Percentiles rank a stretch among this genome's conserved stretches.
phyloP scores from a whole-genome alignment of 768 basidiomycete genomes.

The Plicaturopsis crispa region DNA sequence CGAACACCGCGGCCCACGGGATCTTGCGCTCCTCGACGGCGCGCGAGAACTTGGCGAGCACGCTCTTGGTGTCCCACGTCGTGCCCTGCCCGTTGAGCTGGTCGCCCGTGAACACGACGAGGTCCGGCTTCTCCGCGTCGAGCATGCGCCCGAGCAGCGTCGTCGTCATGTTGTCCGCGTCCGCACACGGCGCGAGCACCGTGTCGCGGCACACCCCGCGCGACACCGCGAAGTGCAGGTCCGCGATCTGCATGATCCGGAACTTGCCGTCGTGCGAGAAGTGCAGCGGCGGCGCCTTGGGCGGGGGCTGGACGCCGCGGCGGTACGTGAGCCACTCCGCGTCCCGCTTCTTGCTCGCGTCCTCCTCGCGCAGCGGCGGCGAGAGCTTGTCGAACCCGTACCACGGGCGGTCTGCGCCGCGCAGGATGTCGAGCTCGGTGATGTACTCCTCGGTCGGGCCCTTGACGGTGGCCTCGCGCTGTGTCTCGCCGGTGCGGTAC shows the following conservation, averaged over 20 bases:
- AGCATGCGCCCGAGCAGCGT: conserved; percentile 64
- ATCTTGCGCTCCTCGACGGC: conserved; percentile 69
- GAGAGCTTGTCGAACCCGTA: conserved; percentile 77
- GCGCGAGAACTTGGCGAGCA: conserved; percentile 82
- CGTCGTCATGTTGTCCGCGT: conserved; percentile 76
- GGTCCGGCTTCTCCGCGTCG: conserved; percentile 77
- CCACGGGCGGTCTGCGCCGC: conserved; percentile 78
- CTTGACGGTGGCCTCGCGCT: conserved; percentile 48
- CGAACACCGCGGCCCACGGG: conserved; percentile 90
- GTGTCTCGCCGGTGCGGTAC: conserved; percentile 68
- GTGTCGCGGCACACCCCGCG: conserved; percentile 76
- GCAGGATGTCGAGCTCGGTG: conserved; percentile 89
- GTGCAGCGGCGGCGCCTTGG: conserved; percentile 69
- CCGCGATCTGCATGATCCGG: conserved; percentile 87
- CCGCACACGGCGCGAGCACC: conserved; percentile 34
- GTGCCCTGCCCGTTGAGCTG: conserved; percentile 90
- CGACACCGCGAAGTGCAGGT: conserved; percentile 87
- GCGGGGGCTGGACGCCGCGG: conserved; percentile 72
- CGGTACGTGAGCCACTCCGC: conserved; percentile 63
- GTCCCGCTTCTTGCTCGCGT: conserved; percentile 32
- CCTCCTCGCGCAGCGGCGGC: conserved; percentile 37
- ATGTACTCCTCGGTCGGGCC: conserved; percentile 55
- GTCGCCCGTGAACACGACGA: conserved; percentile 91
- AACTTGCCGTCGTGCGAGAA: conserved; percentile 81
- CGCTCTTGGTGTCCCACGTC: conserved; percentile 82